Conservation (phyloP, 2,329 filamentous ascomycete genomes). For the Magnaporthiopsis incrustans region DNA sequence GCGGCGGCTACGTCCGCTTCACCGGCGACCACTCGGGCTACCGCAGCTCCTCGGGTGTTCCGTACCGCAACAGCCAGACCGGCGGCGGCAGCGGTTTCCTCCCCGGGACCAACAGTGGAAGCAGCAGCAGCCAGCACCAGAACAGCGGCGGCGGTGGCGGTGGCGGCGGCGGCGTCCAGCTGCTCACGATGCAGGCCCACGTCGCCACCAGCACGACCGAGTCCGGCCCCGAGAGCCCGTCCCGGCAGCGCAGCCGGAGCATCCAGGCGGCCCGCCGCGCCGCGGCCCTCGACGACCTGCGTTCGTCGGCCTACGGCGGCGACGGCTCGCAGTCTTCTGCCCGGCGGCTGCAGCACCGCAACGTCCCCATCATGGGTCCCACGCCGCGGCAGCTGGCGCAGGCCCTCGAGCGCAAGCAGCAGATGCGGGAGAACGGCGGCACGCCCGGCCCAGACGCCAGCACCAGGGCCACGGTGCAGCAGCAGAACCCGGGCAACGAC, state of each 20-base stretch:
- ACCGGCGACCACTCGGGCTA: neutral
- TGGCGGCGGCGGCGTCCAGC: neutral
- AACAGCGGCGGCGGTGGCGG: neutral
- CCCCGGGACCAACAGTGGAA: neutral
- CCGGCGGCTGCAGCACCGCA: neutral
- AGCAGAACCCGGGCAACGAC: too few species aligned
- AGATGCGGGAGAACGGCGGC: neutral
- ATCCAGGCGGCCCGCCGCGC: neutral
- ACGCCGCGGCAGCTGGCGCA: conserved; percentile 1
- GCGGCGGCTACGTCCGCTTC: neutral
- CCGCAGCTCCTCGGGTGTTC: neutral
- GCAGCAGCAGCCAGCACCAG: neutral
- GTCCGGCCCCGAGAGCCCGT: neutral
- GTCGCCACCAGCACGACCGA: neutral
- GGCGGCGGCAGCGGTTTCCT: too few species aligned
- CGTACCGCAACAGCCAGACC: conserved; percentile 1
- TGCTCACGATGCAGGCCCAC: conserved; percentile 6
- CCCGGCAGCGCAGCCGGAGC: neutral
- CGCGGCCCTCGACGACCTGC: conserved; percentile 2
- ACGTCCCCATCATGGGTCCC: conserved; percentile 2
- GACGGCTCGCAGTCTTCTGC: neutral
- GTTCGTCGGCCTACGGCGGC: neutral
- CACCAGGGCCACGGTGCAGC: neutral
- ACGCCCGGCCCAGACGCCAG: neutral
- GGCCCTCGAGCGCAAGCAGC: neutral